phyloP scores from a whole-genome alignment of 192 early-diverging fungal species.

The Powellomyces hirtus region DNA sequence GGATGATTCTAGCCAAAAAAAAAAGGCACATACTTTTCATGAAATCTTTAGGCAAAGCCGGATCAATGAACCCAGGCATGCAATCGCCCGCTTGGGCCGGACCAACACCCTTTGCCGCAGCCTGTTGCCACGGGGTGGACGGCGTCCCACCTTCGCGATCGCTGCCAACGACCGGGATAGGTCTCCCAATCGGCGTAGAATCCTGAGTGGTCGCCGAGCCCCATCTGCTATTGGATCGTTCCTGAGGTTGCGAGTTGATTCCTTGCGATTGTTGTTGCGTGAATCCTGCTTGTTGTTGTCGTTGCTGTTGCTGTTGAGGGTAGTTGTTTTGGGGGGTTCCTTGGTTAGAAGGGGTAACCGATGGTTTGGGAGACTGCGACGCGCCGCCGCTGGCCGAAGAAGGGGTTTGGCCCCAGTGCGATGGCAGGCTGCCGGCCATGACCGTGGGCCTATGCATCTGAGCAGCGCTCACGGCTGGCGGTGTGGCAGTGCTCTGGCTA shows the following conservation, averaged over 20 bases:
- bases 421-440: constrained; percentile 5
- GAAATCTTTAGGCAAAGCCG: constrained; percentile 30
- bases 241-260: not conserved
- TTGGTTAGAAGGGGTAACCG: too few relatives aligned
- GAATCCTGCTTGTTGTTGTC: not conserved
- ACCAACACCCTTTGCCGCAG: constrained; percentile 2
- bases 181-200: constrained; percentile 17
- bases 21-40: constrained; percentile 38
- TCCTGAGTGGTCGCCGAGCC: not conserved
- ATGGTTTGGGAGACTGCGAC: too few relatives aligned
- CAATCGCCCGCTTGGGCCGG: constrained; percentile 21
- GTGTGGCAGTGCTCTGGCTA: not conserved
- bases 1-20: not conserved
- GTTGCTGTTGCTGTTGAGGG: not conserved
- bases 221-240: constrained; percentile 1
- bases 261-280: not conserved
- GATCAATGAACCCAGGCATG: constrained; percentile 26
- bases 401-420: constrained; percentile 1
- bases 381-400: too few relatives aligned
- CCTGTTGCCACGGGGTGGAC: constrained; percentile 12
- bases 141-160: constrained; percentile 22
- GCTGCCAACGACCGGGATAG: constrained; percentile 31
- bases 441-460: not conserved
- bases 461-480: not conserved
- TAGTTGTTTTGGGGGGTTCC: too few relatives aligned